Evolutionary conservation across 495 filamentous ascomycete species (phyloP), one percentile per base, ranked within the genome.

Genomic region (Tirmania nivea): DNA sequence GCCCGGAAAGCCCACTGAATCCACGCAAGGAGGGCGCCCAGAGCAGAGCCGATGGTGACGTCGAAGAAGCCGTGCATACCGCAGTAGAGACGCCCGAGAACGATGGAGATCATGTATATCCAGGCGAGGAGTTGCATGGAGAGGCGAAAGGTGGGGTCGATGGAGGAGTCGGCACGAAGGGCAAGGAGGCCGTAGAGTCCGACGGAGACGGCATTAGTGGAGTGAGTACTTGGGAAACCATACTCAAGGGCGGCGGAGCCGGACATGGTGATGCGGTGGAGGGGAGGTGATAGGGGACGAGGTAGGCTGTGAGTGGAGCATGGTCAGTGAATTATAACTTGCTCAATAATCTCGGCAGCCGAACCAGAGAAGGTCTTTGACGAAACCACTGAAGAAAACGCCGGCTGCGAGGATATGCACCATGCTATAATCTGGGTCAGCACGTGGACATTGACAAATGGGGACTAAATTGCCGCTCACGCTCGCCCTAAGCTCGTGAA

Each of bases 21-120:
- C 17, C 81, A 65, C 2, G 85, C 74, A 16, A 84, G 67, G 16
- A 72, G 59, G 11, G 79, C 78, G 16, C 88, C 90, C 52, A 96
- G 71, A 17, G 76, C 56, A 51, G 77, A 82, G 2, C 90, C 90
- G 57, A 88, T 63, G 12, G 85, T 67, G 11, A 93, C 84, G 66
- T 97, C 90, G 42, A 94, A 70, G 68, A 97, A 90, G 36, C 90
- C 90, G 68, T 97, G 90, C 90, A 97, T 97, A 51, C 90, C 90
- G 63, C 90, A 96, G 68, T 96, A 96, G 20, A 97, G 69, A 48
- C 90, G 77, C 19, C 90, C 90, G 52, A 96, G 60, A 25, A 94
- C 71, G 57, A 97, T 94, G 20, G 88, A 94, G n/a, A 77, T 65
- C 10, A 83, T 85, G 61, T 96, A 97, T 52, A 81, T 75, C 65